Evolutionary conservation across 352 stramenopile species (phyloP).

Genomic region (Globisporangium parvum): DNA sequence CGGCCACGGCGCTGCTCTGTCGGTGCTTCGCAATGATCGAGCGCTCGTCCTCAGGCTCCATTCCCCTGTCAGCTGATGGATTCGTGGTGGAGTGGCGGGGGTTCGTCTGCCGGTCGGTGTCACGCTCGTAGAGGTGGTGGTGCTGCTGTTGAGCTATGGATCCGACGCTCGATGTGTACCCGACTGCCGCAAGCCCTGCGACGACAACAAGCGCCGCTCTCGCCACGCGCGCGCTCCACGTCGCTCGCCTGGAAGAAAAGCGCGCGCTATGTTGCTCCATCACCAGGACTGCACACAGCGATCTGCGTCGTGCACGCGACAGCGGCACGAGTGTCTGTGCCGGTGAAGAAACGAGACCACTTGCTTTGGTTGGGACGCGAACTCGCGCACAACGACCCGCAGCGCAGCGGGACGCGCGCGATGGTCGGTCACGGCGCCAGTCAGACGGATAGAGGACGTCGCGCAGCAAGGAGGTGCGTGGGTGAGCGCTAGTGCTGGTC

Average conservation of each 20-base stretch:
- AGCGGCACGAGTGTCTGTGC: background rate
- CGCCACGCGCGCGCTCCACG: background rate
- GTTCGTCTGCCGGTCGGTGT: background rate
- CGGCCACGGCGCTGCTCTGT: constrained; percentile 18
- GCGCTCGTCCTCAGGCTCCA: constrained; percentile 13
- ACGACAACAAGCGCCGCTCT: background rate
- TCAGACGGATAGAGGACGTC: no score
- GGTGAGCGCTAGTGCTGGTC: no score
- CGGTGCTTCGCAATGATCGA: constrained; percentile 25
- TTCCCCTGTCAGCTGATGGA: background rate
- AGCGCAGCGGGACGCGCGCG: background rate
- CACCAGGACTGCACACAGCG: background rate
- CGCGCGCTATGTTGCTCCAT: constrained; percentile 2
- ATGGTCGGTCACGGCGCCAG: background rate
- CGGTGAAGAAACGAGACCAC: background rate
- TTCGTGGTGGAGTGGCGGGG: background rate
- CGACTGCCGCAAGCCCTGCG: background rate
- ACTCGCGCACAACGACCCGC: no score
- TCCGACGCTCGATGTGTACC: background rate
- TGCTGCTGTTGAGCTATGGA: constrained; percentile 1
- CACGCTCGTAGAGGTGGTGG: constrained; percentile 4
- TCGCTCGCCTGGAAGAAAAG: constrained; percentile 1
- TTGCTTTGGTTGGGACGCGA: no score
- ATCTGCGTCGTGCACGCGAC: background rate
- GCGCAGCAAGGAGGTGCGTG: no score